Percentiles rank a stretch among this genome's conserved stretches.
Evolutionary conservation across 1,139 yeast genomes (phyloP).

Genomic region (Candida sanyaensis): DNA sequence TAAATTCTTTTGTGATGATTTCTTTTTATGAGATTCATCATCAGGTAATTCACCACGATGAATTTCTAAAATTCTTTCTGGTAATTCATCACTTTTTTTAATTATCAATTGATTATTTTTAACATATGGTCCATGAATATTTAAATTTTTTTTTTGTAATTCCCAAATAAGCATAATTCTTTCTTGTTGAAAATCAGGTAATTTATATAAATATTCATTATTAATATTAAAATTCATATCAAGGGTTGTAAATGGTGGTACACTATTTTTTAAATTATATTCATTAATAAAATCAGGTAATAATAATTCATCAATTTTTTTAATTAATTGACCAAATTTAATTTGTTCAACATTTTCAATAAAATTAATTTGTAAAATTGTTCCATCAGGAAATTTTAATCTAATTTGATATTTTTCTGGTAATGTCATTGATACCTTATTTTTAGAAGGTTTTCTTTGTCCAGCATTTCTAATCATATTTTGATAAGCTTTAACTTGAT

Average conservation of each 20-base stretch:
- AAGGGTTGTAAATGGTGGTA: constrained; percentile 48
- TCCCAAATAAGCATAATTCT: constrained; percentile 42
- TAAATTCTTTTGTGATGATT: too few species aligned
- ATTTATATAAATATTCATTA: constrained; percentile 30
- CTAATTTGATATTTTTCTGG: constrained; percentile 41
- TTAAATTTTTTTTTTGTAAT: constrained; percentile 13
- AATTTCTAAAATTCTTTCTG: constrained; percentile 39
- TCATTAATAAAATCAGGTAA: constrained; percentile 36
- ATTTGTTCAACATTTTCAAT: constrained; percentile 27
- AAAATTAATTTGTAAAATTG: constrained; percentile 50
- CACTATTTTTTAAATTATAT: constrained; percentile 36
- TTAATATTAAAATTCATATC: constrained; percentile 31
- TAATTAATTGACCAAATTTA: constrained; percentile 45
- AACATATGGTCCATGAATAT: constrained; percentile 26
- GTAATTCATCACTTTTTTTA: constrained; percentile 34
- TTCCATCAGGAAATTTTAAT: constrained; percentile 55
- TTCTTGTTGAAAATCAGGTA: constrained; percentile 35
- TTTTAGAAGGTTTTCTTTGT: constrained; percentile 21
- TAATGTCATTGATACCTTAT: constrained; percentile 5
- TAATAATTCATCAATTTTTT: constrained; percentile 35
- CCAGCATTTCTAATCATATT: constrained; percentile 43
- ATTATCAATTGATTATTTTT: constrained; percentile 19
- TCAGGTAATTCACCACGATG: constrained; percentile 31
- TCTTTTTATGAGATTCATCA: constrained; percentile 8
- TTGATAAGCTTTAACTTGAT: constrained; percentile 57